Base-by-base conservation (phyloP, 768 basidiomycete species). In the Pleurotus giganteus region DNA sequence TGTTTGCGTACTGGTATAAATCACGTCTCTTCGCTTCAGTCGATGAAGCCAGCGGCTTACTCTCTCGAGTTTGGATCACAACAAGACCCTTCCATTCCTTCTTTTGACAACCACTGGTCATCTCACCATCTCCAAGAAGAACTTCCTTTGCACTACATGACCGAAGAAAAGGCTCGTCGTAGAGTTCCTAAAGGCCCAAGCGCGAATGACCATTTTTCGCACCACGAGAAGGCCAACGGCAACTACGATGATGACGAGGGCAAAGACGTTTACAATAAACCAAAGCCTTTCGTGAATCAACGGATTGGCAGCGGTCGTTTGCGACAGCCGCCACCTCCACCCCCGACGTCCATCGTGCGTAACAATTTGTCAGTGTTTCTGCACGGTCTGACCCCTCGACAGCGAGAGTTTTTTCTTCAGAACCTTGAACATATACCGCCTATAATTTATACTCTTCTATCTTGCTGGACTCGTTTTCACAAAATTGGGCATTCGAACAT, bases 391-490 rank as follows among this genome's bases (percentile, higher is more conserved):
- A 56, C 51, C 42, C 12, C 61, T 49, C 19, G 37, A 12, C 41
- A 92, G 89, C 72, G 74, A 65, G 90, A 93, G 69, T 89, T 91
- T 68, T 64, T 91, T 47, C 69, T 82, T 52, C 90, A 93, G 76
- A 91, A 94, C 70, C 71, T 83, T 50, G 89, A 92, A 60, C 83
- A 88, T 66, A 68, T 94, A 58, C 79, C 86, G 0, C 88, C 94
- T 5, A 79, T 86, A 52, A 73, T 93, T 34, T 99, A 98, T 75
- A 97, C 95, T 37, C 82, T 96, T 28, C 83, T 98, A 42, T 87
- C 94, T 9, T 94, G 96, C 75, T 93, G 91, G 83, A 97, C 96
- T 4, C 88, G 95, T 26, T 96, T 89, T 71, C 89, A 95, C 76
- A 82, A 87, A 62, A 99, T 99, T 44, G 96, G 97, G 11, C 82